A percentile compares a stretch with the other conserved stretches of the same genome.
Evolutionary conservation across 2,329 filamentous ascomycete species (phyloP).

Genomic region (Elsinoe perseae): DNA sequence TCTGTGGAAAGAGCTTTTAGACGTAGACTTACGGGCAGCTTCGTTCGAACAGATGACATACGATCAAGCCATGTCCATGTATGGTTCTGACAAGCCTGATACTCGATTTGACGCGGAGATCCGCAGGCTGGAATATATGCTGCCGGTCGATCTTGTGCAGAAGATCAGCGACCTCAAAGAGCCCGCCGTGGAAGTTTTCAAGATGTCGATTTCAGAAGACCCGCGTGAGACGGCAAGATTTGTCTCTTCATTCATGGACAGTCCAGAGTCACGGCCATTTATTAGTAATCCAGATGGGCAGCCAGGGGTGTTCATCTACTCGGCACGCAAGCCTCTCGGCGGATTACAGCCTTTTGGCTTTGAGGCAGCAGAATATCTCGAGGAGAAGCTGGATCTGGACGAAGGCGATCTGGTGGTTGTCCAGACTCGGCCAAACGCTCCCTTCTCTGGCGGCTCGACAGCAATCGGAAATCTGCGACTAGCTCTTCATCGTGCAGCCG

Average conservation of each 20-base stretch:
- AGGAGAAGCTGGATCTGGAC: constrained; percentile 47
- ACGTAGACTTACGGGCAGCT: constrained; percentile 34
- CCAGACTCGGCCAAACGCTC: constrained; percentile 63
- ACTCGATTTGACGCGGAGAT: constrained; percentile 64
- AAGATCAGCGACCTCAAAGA: constrained; percentile 65
- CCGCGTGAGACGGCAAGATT: constrained; percentile 53
- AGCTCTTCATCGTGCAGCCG: constrained; percentile 60
- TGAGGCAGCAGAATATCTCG: constrained; percentile 54
- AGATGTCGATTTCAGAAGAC: constrained; percentile 51
- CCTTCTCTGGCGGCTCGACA: constrained; percentile 65
- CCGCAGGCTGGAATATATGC: constrained; percentile 54
- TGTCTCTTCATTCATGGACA: constrained; percentile 62
- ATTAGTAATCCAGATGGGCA: constrained; percentile 65
- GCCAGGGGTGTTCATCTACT: constrained; percentile 69
- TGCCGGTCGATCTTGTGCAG: constrained; percentile 56
- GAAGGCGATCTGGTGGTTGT: constrained; percentile 74
- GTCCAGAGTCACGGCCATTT: constrained; percentile 50
- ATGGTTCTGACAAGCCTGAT: constrained; percentile 91
- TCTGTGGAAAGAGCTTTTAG: constrained; percentile 48
- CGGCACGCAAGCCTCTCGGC: constrained; percentile 63
- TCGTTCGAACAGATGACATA: constrained; percentile 61
- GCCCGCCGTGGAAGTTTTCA: constrained; percentile 68
- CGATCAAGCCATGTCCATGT: constrained; percentile 65
- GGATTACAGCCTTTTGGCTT: constrained; percentile 74
- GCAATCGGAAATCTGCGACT: constrained; percentile 64